These are phyloP conservation scores for Aspergillus avenaceus DNA, from an alignment of 495 filamentous ascomycete genomes.

Conservation along the genomic window DNA sequence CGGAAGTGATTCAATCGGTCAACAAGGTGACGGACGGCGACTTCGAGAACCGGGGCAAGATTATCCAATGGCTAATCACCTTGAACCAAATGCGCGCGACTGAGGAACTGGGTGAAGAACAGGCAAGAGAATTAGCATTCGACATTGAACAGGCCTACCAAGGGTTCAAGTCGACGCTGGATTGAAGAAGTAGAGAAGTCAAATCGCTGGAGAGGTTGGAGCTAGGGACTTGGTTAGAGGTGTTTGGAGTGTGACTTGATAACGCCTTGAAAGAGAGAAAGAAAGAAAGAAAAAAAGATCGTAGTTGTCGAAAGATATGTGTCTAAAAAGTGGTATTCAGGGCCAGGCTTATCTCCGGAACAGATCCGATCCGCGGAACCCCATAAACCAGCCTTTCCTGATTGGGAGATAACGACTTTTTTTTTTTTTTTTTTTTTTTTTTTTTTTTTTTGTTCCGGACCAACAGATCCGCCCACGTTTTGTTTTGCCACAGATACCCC, in stretches of 20 bases:
- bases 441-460: conserved; percentile 7
- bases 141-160: conserved; percentile 89
- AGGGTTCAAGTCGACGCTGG: conserved; percentile 77
- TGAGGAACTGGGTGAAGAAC: conserved; percentile 82
- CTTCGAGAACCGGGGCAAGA: conserved; percentile 92
- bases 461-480: conserved; percentile 12
- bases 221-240: neutral
- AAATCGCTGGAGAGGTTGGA: conserved; percentile 2
- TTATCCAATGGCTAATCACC: conserved; percentile 96
- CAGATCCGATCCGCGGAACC: conserved; percentile 31
- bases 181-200: conserved; percentile 18
- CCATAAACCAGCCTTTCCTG: conserved; percentile 32
- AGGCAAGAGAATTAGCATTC: conserved; percentile 80
- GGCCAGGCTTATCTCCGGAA: conserved; percentile 13
- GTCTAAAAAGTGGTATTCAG: neutral
- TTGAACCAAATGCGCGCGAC: conserved; percentile 96
- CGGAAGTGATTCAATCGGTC: conserved; percentile 91
- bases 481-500: conserved; percentile 14
- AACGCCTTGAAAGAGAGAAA: neutral
- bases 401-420: conserved; percentile 40
- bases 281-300: neutral
- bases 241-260: conserved; percentile 6
- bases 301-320: no score
- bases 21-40: conserved; percentile 93
- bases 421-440: conserved; percentile 23